phyloP scores from a whole-genome alignment of 257 asterid genomes.

The Gentiana straminea region DNA sequence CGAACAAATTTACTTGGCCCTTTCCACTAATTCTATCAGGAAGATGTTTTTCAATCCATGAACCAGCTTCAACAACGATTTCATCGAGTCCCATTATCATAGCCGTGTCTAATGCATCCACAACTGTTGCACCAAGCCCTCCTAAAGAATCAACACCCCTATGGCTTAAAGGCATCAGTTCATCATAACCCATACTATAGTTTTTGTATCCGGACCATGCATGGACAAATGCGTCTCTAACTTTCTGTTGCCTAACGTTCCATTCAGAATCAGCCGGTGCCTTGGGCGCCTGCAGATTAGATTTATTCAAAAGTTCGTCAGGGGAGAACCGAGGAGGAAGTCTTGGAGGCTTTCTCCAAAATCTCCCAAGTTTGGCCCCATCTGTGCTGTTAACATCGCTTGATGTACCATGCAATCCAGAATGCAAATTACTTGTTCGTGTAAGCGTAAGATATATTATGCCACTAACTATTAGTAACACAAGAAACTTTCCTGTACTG shows the following conservation, averaged over 20 bases:
- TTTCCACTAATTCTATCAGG: slow-evolving; percentile 50
- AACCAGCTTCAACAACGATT: slow-evolving; percentile 68
- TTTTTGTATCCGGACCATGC: slow-evolving; percentile 87
- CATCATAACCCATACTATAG: slow-evolving; percentile 86
- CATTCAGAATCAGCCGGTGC: slow-evolving; percentile 37
- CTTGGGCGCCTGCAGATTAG: slow-evolving; percentile 25
- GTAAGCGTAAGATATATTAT: slow-evolving; percentile 51
- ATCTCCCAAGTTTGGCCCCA: slow-evolving; percentile 36
- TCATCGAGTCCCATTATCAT: slow-evolving; percentile 87
- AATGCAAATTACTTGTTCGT: slow-evolving; percentile 28
- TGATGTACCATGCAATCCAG: slow-evolving; percentile 24
- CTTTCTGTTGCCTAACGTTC: slow-evolving; percentile 58
- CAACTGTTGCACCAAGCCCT: slow-evolving; percentile 89
- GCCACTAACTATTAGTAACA: slow-evolving; percentile 63
- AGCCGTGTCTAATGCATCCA: slow-evolving; percentile 95
- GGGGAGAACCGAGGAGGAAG: slow-evolving; percentile 87
- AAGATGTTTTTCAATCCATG: slow-evolving; percentile 78
- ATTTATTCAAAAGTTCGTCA: slow-evolving; percentile 55
- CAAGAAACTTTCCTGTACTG: slow-evolving; percentile 77
- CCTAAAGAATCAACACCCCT: slow-evolving; percentile 81
- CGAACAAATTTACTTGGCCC: slow-evolving; percentile 92
- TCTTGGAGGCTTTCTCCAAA: slow-evolving; percentile 78
- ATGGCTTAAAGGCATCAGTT: slow-evolving; percentile 86
- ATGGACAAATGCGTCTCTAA: slow-evolving; percentile 80
- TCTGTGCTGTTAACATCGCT: slow-evolving; percentile 31